phyloP scores from a whole-genome alignment of 345 rosid species.

The Populus pruinosa region DNA sequence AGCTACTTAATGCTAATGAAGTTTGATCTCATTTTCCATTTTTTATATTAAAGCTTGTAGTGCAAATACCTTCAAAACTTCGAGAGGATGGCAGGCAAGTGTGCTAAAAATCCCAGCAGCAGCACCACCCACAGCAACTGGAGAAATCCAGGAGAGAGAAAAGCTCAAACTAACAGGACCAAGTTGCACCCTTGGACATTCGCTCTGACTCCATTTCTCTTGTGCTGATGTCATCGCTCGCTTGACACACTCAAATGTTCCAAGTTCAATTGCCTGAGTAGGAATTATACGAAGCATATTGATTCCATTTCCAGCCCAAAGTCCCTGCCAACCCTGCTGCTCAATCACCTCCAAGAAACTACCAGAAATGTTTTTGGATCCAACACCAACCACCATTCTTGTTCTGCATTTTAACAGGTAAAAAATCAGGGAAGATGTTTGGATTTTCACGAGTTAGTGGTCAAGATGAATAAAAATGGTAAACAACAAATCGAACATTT shows the following conservation, averaged over 20 bases:
- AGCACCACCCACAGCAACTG: conserved; percentile 93
- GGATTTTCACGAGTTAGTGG: not conserved
- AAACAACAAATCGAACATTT: conserved; percentile 1
- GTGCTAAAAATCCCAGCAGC: conserved; percentile 92
- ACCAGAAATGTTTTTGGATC: conserved; percentile 81
- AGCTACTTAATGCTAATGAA: not conserved
- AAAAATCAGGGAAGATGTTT: not conserved
- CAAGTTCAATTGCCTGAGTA: conserved; percentile 95
- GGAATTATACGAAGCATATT: conserved; percentile 92
- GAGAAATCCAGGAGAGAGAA: conserved; percentile 82
- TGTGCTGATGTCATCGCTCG: conserved; percentile 75
- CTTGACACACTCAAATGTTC: conserved; percentile 85
- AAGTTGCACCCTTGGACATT: conserved; percentile 52
- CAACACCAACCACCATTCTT: conserved; percentile 97
- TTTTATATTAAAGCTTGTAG: not conserved
- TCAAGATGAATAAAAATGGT: not conserved
- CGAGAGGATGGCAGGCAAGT: conserved; percentile 95
- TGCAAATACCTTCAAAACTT: conserved; percentile 80
- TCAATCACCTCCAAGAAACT: conserved; percentile 82
- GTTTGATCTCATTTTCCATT: not conserved
- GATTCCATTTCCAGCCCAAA: conserved; percentile 97
- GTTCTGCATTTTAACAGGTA: conserved; percentile 51
- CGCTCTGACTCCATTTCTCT: conserved; percentile 56
- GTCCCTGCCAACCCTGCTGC: conserved; percentile 95
- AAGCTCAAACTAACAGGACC: conserved; percentile 59